Base-by-base conservation (phyloP, 352 stramenopile species). In the Phytophthora citricola region DNA sequence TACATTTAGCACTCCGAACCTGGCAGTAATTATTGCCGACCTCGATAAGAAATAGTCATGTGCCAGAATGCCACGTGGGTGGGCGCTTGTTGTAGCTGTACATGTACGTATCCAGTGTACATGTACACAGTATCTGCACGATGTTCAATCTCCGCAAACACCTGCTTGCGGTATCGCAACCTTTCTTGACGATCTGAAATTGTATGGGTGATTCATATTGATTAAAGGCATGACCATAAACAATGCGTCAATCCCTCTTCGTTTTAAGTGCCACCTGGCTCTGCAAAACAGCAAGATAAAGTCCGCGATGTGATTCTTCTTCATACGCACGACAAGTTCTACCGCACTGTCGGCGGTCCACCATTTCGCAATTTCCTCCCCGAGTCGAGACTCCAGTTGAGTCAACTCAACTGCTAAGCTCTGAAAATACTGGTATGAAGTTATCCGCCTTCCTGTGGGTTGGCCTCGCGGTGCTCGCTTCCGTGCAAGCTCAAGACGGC, bases 311-410 rank as follows among this genome's bases (percentile, higher is more conserved):
- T 43, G 38, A 43, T 43, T 26, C 24, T 26, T 26, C 14, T 43
- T n/a, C 38, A 43, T n/a, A 43, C 5, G 14, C 10, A 43, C 38
- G n/a, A 20, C 11, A 20, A 15, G 6, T 17, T 36, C 9, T 15
- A 20, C 15, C n/a, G 14, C 38, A 3, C 12, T 22, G 14, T 22
- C 15, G 3, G 1, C 15, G 3, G 38, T 43, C n/a, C 38, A 20
- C n/a, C 47, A 55, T 55, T 44, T 22, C 17, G n/a, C n/a, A 54
- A 54, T 27, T 53, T 43, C 29, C 32, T 34, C 31, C 7, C 40
- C 15, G n/a, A 32, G 7, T 40, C 46, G 32, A 52, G 10, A 52
- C 24, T 26, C 24, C 24, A 26, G 24, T 1, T 26, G 24, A 26
- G 24, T 26, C 24, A 26, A 4, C 38, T n/a, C 27, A 52, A 52